These are phyloP conservation scores for Lagenaria siceraria DNA, from an alignment of 306 rosid species.

Conservation along the genomic window DNA sequence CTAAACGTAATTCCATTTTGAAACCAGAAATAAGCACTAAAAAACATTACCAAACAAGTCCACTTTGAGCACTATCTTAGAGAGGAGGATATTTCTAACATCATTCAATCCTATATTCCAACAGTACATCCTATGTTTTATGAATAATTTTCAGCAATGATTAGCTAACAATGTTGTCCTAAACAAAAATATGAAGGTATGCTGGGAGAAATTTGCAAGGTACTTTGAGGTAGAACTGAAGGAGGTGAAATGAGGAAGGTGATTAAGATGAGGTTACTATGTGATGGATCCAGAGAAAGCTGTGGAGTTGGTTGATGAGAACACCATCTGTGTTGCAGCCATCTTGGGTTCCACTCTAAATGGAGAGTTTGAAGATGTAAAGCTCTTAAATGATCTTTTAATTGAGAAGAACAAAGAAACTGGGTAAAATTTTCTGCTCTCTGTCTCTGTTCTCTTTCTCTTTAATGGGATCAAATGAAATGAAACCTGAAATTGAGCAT, in stretches of 20 bases:
- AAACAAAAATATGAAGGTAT: slow-evolving; percentile 35
- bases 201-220: slow-evolving; percentile 98
- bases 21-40: too few relatives aligned
- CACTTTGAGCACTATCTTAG: too few relatives aligned
- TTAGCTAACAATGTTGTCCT: background rate
- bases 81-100: background rate
- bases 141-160: background rate
- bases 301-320: slow-evolving; percentile 82
- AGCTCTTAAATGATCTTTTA: slow-evolving; percentile 64
- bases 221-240: slow-evolving; percentile 92
- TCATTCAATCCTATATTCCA: background rate
- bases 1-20: too few relatives aligned
- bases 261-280: slow-evolving; percentile 53
- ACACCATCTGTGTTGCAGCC: slow-evolving; percentile 93
- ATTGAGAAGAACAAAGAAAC: slow-evolving; percentile 57
- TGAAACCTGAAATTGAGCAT: background rate
- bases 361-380: slow-evolving; percentile 95
- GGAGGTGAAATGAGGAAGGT: slow-evolving; percentile 75
- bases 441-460: background rate
- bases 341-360: slow-evolving; percentile 86
- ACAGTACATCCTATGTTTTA: background rate
- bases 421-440: slow-evolving; percentile 31
- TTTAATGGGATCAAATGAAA: background rate
- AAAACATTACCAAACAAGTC: too few relatives aligned
- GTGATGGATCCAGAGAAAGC: slow-evolving; percentile 83